These are phyloP conservation scores for Tetrapisispora arboricola DNA, from an alignment of 805 yeast genomes.

Conservation along the genomic window DNA sequence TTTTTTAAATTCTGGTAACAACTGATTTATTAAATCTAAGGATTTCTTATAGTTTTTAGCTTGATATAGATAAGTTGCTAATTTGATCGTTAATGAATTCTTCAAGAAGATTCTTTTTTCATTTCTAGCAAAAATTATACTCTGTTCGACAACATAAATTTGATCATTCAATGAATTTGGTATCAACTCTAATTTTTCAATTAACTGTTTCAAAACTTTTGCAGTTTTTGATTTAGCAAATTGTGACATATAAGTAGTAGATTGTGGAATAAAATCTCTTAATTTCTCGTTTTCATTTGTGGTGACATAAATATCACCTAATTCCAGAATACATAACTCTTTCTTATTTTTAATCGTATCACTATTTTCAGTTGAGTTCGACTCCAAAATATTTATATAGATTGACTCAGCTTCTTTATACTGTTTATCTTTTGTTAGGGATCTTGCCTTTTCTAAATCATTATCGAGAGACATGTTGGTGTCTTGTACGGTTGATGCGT, in stretches of 20 bases:
- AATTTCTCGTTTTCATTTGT: slow-evolving; percentile 42
- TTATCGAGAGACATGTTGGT: background rate
- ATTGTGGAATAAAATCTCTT: slow-evolving; percentile 49
- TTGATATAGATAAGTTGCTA: slow-evolving; percentile 64
- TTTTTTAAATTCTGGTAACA: slow-evolving; percentile 79
- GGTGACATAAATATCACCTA: slow-evolving; percentile 60
- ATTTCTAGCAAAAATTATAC: slow-evolving; percentile 76
- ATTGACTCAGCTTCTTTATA: slow-evolving; percentile 48
- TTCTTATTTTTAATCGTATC: slow-evolving; percentile 42
- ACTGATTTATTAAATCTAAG: slow-evolving; percentile 54
- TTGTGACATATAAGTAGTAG: slow-evolving; percentile 60
- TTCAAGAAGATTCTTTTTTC: slow-evolving; percentile 83
- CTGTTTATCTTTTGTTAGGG: slow-evolving; percentile 41
- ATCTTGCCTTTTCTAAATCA: slow-evolving; percentile 38
- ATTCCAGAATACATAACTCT: slow-evolving; percentile 62
- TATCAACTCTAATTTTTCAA: slow-evolving; percentile 63
- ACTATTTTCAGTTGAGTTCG: slow-evolving; percentile 8
- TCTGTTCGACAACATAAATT: slow-evolving; percentile 60
- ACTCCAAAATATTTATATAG: slow-evolving; percentile 42
- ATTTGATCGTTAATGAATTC: slow-evolving; percentile 76
- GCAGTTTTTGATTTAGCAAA: slow-evolving; percentile 94
- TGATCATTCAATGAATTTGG: slow-evolving; percentile 59
- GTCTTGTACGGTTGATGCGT: too few relatives aligned
- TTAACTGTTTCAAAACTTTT: slow-evolving; percentile 70
- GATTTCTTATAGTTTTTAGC: slow-evolving; percentile 60